These are phyloP conservation scores for Pseudogymnoascus sp. DNA, from an alignment of 2,329 filamentous ascomycete species.

Conservation along the genomic window DNA sequence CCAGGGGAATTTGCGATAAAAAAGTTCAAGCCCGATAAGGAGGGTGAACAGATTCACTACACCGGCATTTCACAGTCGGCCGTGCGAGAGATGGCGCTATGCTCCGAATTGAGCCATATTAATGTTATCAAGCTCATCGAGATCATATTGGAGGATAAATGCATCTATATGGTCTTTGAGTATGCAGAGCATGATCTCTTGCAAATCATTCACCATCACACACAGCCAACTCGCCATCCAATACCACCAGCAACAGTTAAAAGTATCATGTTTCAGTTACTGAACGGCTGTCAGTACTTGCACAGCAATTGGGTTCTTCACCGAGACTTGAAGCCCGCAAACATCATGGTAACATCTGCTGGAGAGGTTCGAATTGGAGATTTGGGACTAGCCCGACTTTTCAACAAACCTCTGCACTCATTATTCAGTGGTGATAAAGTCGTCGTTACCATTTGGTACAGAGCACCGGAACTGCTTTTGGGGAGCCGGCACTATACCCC, in stretches of 20 bases:
- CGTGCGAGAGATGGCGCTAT: constrained; percentile 94
- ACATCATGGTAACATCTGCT: constrained; percentile 91
- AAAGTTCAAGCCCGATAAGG: constrained; percentile 78
- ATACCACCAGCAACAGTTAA: constrained; percentile 86
- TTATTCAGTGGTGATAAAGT: constrained; percentile 95
- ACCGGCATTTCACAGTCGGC: constrained; percentile 97
- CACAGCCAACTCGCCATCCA: constrained; percentile 71
- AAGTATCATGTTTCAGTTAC: constrained; percentile 89
- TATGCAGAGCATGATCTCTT: constrained; percentile 96
- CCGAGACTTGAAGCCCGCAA: constrained; percentile 92
- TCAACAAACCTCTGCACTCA: constrained; percentile 86
- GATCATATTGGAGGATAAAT: constrained; percentile 96
- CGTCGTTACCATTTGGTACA: constrained; percentile 98
- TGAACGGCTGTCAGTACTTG: constrained; percentile 90
- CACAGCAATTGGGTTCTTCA: constrained; percentile 97
- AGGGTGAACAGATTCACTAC: constrained; percentile 89
- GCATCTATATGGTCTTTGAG: constrained; percentile 99
- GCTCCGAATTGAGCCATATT: constrained; percentile 78
- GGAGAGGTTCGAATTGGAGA: constrained; percentile 95
- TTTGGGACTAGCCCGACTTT: constrained; percentile 81
- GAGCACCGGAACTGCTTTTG: constrained; percentile 85
- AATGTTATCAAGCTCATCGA: constrained; percentile 90
- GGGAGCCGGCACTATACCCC: constrained; percentile 95
- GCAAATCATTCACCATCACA: constrained; percentile 98
- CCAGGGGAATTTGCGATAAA: constrained; percentile 93